Base-by-base conservation (phyloP, 1,284 basidiomycete genomes). In the Entoloma clypeatum region DNA sequence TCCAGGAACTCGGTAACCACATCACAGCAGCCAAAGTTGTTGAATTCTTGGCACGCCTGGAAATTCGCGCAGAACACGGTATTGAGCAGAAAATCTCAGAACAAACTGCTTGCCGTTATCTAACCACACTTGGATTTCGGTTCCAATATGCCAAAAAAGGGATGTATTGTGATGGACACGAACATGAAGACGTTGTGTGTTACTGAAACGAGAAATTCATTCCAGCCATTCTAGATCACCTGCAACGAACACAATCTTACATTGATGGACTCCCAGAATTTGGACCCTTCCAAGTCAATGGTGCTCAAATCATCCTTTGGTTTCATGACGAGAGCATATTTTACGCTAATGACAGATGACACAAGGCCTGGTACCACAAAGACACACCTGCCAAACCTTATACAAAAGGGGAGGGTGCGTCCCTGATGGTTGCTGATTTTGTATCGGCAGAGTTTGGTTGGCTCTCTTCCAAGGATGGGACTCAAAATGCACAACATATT, bases 351-450 rank as follows among this genome's bases (percentile, higher is more conserved):
- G 52, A 63, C 38, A 49, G 48, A 1, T 29, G 41, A 4, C 39
- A 41, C n/a, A 45, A 30, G 3, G 3, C 19, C 17, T 63, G 58
- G 60, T 32, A 45, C 5, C 52, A 58, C 38, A 44, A 45, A 8
- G 37, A 38, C 14, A 42, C 43, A 29, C 42, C 22, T 3, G 43
- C 58, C n/a, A 47, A 39, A 21, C 54, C 59, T 22, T 35, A 47
- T 8, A 31, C 34, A 9, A 62, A 63, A 39, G 57, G 59, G 3
- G 50, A 60, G 22, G 58, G 60, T 1, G 31, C 32, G 3, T 60
- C 60, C 1, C 14, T 63, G 4, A 68, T 67, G 63, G 53, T 68
- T 7, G 50, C 58, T 0, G 59, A 69, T 33, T 67, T 66, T 36
- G 44, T 68, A 0, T 65, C 62, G 1, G 54, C 60, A 1, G 61